Evolutionary conservation across 805 yeast genomes (phyloP), one percentile per base, ranked within the genome.

Genomic region (Monosporozyma yasuniensis): DNA sequence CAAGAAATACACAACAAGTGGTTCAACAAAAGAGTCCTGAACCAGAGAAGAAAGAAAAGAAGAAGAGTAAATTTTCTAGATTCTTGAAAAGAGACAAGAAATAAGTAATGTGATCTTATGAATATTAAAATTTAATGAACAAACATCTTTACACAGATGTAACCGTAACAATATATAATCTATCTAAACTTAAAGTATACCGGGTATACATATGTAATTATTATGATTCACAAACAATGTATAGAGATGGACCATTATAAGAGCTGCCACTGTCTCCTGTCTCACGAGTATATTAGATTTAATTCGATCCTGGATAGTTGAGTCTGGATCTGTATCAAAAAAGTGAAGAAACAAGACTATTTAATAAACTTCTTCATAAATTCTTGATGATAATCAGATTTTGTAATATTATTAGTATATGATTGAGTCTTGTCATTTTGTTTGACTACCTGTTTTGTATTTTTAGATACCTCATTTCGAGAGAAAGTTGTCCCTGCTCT

Each of bases 1-100:
- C 48, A 42, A 49, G 32, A 21, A 23, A 38, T 21, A 12, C 34
- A 14, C 23, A 32, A 19, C 28, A 21, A 25, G 34, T 39, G 34
- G 19, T 14, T 12, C 28, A 21, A n/a, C 48, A 8, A 22, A 28
- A 27, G 4, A 16, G 14, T 10, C 30, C 43, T 35, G 28, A 23
- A 14, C 47, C 30, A 41, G 46, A 52, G 16, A 61, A 65, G 34
- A 71, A 72, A 44, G 72, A 71, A 56, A 76, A 73, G 50, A 74
- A 77, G 61, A 70, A 72, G 38, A 66, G 71, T 12, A 75, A 73
- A 53, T 71, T 79, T 50, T 72, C 74, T 48, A 73, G 71, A 51
- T 69, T 78, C 42, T 70, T 78, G 50, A 76, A 64, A 47, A 39
- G 42, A 21, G 42, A 50, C n/a, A 48, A 42, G 52, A 47, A 45